phyloP scores from a whole-genome alignment of 176 grass and related monocot genomes.

The Lolium rigidum region DNA sequence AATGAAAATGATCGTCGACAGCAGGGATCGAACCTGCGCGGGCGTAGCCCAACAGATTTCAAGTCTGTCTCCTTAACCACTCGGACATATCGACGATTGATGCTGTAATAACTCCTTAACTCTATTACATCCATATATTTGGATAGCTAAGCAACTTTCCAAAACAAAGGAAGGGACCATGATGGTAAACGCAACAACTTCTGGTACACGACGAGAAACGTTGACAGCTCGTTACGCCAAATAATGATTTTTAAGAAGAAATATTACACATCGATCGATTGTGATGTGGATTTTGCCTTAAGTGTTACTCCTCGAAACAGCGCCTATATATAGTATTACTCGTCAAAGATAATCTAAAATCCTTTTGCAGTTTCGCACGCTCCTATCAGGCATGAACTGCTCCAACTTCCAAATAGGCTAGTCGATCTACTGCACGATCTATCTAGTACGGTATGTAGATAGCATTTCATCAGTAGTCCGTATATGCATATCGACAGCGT shows the following conservation, averaged over 20 bases:
- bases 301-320: too few relatives aligned
- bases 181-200: neutral
- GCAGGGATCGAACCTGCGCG: constrained; percentile 92
- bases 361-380: neutral
- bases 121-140: too few relatives aligned
- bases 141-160: neutral
- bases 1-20: constrained; percentile 46
- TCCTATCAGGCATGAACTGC: too few relatives aligned
- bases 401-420: neutral
- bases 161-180: neutral
- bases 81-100: constrained; percentile 73
- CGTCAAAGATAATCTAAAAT: neutral
- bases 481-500: neutral
- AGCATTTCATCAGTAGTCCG: neutral
- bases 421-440: neutral
- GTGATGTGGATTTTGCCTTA: neutral
- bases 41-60: constrained; percentile 98
- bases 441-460: neutral
- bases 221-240: neutral
- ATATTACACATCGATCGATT: neutral
- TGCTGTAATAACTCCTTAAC: too few relatives aligned
- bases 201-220: neutral
- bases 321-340: neutral
- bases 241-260: neutral
- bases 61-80: constrained; percentile 99